A percentile compares a stretch with the other conserved stretches of the same genome.
phyloP scores from a whole-genome alignment of 2,329 filamentous ascomycete genomes.

The Diplocarpon rosae region DNA sequence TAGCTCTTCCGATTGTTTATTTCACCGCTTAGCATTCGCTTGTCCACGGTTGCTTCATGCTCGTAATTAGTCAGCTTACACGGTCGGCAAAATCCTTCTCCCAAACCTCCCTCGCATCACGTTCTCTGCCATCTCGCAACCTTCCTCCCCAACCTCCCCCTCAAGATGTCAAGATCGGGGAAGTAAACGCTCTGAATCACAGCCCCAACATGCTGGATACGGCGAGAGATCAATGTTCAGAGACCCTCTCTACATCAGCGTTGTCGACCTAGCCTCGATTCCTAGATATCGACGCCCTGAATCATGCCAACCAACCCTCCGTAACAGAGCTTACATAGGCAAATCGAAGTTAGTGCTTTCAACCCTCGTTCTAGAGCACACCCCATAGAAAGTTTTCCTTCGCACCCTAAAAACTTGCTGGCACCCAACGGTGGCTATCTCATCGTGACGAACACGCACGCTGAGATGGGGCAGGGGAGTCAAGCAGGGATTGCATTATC shows the following conservation, averaged over 20 bases:
- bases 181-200: no score
- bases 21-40: no score
- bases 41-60: constrained; percentile 38
- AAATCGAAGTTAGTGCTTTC: constrained; percentile 39
- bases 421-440: constrained; percentile 36
- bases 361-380: constrained; percentile 55
- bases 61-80: constrained; percentile 53
- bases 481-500: constrained; percentile 53
- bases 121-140: constrained; percentile 14
- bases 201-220: no score
- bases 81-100: constrained; percentile 48
- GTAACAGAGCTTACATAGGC: not conserved
- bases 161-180: no score
- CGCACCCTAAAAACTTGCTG: constrained; percentile 34
- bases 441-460: constrained; percentile 59
- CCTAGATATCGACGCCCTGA: no score
- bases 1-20: not conserved
- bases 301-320: no score
- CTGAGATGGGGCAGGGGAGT: constrained; percentile 46
- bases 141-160: not conserved
- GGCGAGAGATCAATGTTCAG: no score
- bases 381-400: constrained; percentile 43
- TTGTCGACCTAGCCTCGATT: constrained; percentile 51
- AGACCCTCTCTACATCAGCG: constrained; percentile 29
- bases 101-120: constrained; percentile 37